Conservation (phyloP, 1,139 yeast species). For the Pichia sp. region DNA sequence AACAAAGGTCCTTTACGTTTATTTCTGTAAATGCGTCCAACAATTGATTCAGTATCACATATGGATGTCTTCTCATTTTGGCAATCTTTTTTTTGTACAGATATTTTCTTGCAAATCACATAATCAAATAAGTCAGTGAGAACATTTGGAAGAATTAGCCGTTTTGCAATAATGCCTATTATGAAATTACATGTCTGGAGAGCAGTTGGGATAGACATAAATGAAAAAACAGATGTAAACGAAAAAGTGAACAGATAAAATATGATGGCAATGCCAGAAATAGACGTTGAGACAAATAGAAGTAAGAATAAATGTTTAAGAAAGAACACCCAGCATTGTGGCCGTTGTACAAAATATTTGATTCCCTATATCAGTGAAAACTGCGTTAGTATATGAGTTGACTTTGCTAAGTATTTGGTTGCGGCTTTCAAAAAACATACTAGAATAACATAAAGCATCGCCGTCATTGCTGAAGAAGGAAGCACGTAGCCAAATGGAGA, state of each 20-base stretch:
- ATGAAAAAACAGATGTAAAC: constrained; percentile 40
- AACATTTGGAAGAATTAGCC: constrained; percentile 49
- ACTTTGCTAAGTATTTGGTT: no score
- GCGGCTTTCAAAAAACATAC: no score
- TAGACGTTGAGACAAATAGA: constrained; percentile 33
- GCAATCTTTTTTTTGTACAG: no score
- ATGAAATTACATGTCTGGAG: constrained; percentile 45
- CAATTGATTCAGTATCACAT: no score
- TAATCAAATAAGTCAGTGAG: constrained; percentile 50
- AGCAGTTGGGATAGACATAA: constrained; percentile 26
- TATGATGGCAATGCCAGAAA: constrained; percentile 37
- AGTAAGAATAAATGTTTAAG: constrained; percentile 37
- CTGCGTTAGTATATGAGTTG: no score
- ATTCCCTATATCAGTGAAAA: constrained; percentile 17
- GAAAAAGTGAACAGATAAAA: constrained; percentile 50
- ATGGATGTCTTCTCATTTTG: no score
- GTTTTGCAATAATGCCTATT: constrained; percentile 41
- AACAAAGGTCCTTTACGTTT: no score
- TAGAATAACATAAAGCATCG: no score
- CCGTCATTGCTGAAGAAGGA: no score
- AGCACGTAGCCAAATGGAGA: no score
- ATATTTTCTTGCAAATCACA: no score
- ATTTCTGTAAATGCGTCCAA: no score
- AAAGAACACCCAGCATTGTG: constrained; percentile 20
- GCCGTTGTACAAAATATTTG: constrained; percentile 15